Evolutionary conservation across 2,329 filamentous ascomycete genomes (phyloP).

Genomic region (Dothidotthia symphoricarpi): DNA sequence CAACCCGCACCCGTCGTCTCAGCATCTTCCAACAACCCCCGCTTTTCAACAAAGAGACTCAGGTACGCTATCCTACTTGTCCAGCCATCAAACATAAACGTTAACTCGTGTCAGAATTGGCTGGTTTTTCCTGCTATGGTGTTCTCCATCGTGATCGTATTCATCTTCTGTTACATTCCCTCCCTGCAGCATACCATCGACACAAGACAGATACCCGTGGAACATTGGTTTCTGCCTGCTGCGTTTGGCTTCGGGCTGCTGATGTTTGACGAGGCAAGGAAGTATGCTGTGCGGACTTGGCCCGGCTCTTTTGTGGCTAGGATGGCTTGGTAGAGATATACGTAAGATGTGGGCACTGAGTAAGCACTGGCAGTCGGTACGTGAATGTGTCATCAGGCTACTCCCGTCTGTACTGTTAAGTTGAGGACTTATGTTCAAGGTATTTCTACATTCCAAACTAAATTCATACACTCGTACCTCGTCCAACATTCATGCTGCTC

Average conservation of each 20-base stretch:
- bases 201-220: slow-evolving; percentile 64
- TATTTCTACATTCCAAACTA: too few species aligned
- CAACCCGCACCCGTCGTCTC: slow-evolving; percentile 59
- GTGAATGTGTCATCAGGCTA: too few species aligned
- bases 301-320: slow-evolving; percentile 58
- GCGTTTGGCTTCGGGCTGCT: slow-evolving; percentile 67
- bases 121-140: slow-evolving; percentile 68
- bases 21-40: slow-evolving; percentile 72
- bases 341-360: too few species aligned
- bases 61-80: slow-evolving; percentile 6
- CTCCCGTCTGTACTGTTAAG: too few species aligned
- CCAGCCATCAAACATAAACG: background rate
- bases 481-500: background rate
- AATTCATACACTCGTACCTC: too few species aligned
- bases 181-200: slow-evolving; percentile 60
- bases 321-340: slow-evolving; percentile 61
- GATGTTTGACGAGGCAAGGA: slow-evolving; percentile 65
- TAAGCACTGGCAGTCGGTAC: too few species aligned
- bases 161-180: slow-evolving; percentile 66
- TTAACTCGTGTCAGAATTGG: too few species aligned
- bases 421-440: too few species aligned
- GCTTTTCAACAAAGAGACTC: slow-evolving; percentile 60
- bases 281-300: slow-evolving; percentile 60
- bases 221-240: slow-evolving; percentile 75
- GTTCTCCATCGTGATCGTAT: slow-evolving; percentile 66